Conservation (phyloP, 2,329 filamentous ascomycete species). For the Pseudocercospora fuligena region DNA sequence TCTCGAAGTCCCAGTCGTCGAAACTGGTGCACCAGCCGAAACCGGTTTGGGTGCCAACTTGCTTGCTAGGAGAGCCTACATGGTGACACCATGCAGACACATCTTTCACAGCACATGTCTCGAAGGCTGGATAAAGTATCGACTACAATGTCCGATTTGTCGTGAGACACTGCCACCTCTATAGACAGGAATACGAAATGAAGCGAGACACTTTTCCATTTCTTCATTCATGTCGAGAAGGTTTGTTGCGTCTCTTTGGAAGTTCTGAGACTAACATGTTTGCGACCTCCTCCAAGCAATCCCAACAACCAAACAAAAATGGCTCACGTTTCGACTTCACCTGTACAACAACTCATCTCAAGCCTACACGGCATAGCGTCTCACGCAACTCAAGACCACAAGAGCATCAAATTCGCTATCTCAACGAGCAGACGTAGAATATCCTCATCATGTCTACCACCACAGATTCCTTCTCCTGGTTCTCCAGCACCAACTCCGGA, state of each 20-base stretch:
- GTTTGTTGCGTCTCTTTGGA: background rate
- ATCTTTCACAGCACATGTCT: slow-evolving; percentile 92
- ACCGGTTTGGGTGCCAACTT: slow-evolving; percentile 62
- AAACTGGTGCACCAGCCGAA: slow-evolving; percentile 47
- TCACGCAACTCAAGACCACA: background rate
- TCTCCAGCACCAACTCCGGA: background rate
- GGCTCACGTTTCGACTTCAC: background rate
- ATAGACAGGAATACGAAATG: slow-evolving; percentile 45
- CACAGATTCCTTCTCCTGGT: background rate
- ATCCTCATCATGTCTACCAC: background rate
- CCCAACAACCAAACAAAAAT: background rate
- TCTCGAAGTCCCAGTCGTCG: slow-evolving; percentile 84
- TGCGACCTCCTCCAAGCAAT: background rate
- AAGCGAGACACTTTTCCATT: background rate
- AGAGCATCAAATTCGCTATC: background rate
- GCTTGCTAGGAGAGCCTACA: slow-evolving; percentile 81
- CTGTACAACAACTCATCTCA: background rate
- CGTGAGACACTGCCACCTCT: slow-evolving; percentile 85
- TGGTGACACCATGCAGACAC: slow-evolving; percentile 96
- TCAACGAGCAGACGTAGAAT: background rate
- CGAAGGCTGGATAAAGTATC: slow-evolving; percentile 94
- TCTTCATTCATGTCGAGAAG: too few species aligned
- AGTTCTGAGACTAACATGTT: background rate
- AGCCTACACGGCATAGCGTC: background rate
- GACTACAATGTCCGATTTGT: slow-evolving; percentile 94